A percentile compares a stretch with the other conserved stretches of the same genome.
phyloP scores from a whole-genome alignment of 2,329 filamentous ascomycete species.

The Endocalyx cinctus region DNA sequence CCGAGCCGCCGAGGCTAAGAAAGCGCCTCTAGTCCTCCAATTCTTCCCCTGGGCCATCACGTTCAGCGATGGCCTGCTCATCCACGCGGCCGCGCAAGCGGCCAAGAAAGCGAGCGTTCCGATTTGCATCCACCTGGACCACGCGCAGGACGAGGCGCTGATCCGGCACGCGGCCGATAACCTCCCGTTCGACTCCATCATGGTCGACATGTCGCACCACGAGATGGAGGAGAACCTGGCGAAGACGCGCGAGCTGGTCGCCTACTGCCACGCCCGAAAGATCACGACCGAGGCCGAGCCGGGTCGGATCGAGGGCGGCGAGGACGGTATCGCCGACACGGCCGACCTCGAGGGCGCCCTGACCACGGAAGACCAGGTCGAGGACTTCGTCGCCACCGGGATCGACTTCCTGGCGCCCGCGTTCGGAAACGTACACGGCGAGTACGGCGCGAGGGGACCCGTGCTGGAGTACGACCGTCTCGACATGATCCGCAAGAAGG shows the following conservation, averaged over 20 bases:
- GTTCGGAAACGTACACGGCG: constrained; percentile 73
- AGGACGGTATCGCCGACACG: constrained; percentile 67
- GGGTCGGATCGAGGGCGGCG: constrained; percentile 61
- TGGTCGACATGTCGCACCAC: constrained; percentile 74
- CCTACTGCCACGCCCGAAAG: constrained; percentile 56
- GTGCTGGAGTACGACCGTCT: constrained; percentile 55
- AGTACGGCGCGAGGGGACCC: constrained; percentile 63
- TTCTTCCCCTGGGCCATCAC: constrained; percentile 56
- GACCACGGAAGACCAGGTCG: constrained; percentile 64
- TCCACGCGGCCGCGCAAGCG: constrained; percentile 50
- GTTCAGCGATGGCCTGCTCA: constrained; percentile 51
- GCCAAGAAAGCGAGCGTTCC: constrained; percentile 46
- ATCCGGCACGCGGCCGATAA: constrained; percentile 30
- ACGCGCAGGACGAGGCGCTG: neutral
- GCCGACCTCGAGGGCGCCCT: constrained; percentile 43
- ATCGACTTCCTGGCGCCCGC: constrained; percentile 72
- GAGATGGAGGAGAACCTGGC: constrained; percentile 66
- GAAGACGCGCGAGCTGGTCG: constrained; percentile 55
- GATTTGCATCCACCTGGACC: constrained; percentile 55
- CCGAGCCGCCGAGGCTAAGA: constrained; percentile 44
- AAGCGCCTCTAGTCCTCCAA: constrained; percentile 60
- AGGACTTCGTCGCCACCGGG: constrained; percentile 65
- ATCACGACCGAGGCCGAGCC: constrained; percentile 67
- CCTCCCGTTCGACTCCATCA: constrained; percentile 64
- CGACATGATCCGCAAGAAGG: constrained; percentile 29